phyloP scores from a whole-genome alignment of 2,329 filamentous ascomycete genomes.

The Ciborinia camelliae region DNA sequence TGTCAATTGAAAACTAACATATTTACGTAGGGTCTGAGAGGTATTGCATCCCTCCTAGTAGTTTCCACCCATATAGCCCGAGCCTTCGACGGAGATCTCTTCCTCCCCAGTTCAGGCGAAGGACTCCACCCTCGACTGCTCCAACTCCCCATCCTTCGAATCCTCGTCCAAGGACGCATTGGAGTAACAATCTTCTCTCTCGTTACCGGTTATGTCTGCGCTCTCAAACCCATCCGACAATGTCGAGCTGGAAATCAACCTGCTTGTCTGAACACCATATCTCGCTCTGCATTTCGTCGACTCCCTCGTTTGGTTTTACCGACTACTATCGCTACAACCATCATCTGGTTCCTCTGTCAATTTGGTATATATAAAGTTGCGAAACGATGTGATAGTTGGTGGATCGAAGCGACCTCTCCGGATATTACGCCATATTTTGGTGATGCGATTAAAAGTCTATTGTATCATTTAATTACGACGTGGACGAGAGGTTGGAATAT shows the following conservation, averaged over 20 bases:
- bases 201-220: slow-evolving; percentile 62
- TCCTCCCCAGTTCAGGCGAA: slow-evolving; percentile 46
- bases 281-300: slow-evolving; percentile 55
- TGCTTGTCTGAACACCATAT: slow-evolving; percentile 51
- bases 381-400: slow-evolving; percentile 56
- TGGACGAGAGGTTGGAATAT: slow-evolving; percentile 50
- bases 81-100: slow-evolving; percentile 50
- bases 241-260: slow-evolving; percentile 52
- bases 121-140: slow-evolving; percentile 48
- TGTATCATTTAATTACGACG: slow-evolving; percentile 47
- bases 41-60: slow-evolving; percentile 52
- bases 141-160: slow-evolving; percentile 57
- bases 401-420: slow-evolving; percentile 52
- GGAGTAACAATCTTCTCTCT: slow-evolving; percentile 66
- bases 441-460: slow-evolving; percentile 44
- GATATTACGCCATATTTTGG: slow-evolving; percentile 41
- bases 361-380: slow-evolving; percentile 55
- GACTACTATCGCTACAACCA: slow-evolving; percentile 50
- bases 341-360: slow-evolving; percentile 55
- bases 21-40: slow-evolving; percentile 49
- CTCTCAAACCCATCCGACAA: slow-evolving; percentile 56
- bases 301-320: slow-evolving; percentile 57
- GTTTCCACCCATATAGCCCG: slow-evolving; percentile 53
- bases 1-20: slow-evolving; percentile 6
- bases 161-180: slow-evolving; percentile 58